Base-by-base conservation (phyloP, 352 stramenopile species). In the Globisporangium solare region DNA sequence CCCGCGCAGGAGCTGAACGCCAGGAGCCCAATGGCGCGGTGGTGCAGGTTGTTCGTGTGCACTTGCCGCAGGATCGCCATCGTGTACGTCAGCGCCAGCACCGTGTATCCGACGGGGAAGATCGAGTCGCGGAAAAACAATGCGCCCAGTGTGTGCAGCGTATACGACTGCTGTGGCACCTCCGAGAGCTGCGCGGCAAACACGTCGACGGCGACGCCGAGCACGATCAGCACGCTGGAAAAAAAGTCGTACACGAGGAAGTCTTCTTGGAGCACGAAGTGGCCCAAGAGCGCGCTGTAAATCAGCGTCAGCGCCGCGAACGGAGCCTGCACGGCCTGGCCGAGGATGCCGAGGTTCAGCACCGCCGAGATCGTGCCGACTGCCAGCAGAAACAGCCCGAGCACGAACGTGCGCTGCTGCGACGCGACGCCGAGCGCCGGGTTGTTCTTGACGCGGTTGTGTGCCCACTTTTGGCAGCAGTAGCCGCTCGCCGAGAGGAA, bases 291-390 rank as follows among this genome's bases (percentile, higher is more conserved):
- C 21, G 81, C 81, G 37, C 76, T 91, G 67, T 91, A 89, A 57
- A 91, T 88, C 51, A 91, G 72, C 32, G 81, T 91, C 43, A 91
- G 78, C 27, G 81, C 81, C 12, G 81, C 81, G 37, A 91, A 91
- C n/a, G 81, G 81, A 13, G 81, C 81, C 37, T 91, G 81, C 31
- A 91, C 79, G 11, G 81, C 81, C 51, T 91, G 81, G 3, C 81
- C 81, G 21, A 91, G 74, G 52, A 88, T 86, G 3, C 76, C 76
- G 17, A 91, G 66, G 60, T 91, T 91, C 27, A 86, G 46, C 17
- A 91, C 71, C 6, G 81, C 81, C 6, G 81, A 91, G 51, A 87
- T 63, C 40, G 81, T 91, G 57, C 81, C 81, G 10, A 91, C 59
- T 0, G 68, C 73, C 13, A 91, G 60, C 43, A 91, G 62, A 1